Evolutionary conservation across 2,329 filamentous ascomycete genomes (phyloP).

Genomic region (Trichoderma sp.): DNA sequence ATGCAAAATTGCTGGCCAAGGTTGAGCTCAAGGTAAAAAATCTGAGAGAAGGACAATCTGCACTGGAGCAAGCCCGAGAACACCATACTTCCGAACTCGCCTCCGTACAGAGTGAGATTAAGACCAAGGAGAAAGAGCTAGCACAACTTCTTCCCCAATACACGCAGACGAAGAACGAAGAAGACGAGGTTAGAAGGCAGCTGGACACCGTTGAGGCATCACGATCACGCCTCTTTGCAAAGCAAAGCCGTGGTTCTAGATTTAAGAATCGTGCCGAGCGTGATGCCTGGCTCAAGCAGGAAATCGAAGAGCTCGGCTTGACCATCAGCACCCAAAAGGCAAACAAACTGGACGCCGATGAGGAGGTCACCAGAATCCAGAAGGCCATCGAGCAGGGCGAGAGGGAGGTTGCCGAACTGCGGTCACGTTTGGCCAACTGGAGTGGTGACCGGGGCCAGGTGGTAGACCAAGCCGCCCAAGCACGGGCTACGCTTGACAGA

Average conservation of each 20-base stretch:
- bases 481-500: slow-evolving; percentile 73
- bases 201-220: slow-evolving; percentile 73
- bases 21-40: slow-evolving; percentile 81
- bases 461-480: slow-evolving; percentile 69
- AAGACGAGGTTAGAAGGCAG: slow-evolving; percentile 65
- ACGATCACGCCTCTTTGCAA: slow-evolving; percentile 78
- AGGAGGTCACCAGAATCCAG: slow-evolving; percentile 74
- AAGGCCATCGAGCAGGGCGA: slow-evolving; percentile 69
- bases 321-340: slow-evolving; percentile 78
- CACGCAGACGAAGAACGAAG: slow-evolving; percentile 67
- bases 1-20: slow-evolving; percentile 75
- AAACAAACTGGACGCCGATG: slow-evolving; percentile 77
- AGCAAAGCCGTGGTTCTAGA: slow-evolving; percentile 83
- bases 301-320: slow-evolving; percentile 76
- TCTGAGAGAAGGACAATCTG: slow-evolving; percentile 76
- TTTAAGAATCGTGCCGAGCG: slow-evolving; percentile 87
- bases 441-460: slow-evolving; percentile 70
- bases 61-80: slow-evolving; percentile 68
- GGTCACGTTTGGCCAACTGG: slow-evolving; percentile 73
- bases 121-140: slow-evolving; percentile 72
- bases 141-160: slow-evolving; percentile 72
- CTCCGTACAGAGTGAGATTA: slow-evolving; percentile 70
- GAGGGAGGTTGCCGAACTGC: slow-evolving; percentile 65
- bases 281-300: slow-evolving; percentile 74
- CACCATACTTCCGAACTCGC: slow-evolving; percentile 70